Base-by-base conservation (phyloP, 352 stramenopile genomes). In the Globisporangium middletonii region DNA sequence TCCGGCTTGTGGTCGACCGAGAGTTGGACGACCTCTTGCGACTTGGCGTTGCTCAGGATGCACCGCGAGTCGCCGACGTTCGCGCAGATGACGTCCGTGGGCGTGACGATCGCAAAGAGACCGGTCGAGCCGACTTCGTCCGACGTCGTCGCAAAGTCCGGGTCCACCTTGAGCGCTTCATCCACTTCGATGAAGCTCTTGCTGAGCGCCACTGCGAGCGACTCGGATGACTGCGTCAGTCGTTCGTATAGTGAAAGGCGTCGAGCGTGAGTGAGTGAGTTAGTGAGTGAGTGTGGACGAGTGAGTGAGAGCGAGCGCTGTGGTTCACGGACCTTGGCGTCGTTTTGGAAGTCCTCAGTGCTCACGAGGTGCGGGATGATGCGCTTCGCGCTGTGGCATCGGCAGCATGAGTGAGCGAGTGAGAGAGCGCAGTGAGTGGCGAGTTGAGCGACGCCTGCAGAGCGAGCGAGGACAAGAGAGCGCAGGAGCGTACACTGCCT, bases 1-100 rank as follows among this genome's bases (percentile, higher is more conserved):
- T 93, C 85, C 1, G 85, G 85, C 53, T 95, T 95, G 68, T 95
- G 85, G 65, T 95, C 85, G 23, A 93, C 71, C 7, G 85, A 95
- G 54, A 95, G 65, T 57, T 93, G 81, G 30, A 91, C 53, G 54
- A 91, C 82, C 35, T 87, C 80, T 16, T 83, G 71, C 19, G 65
- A 71, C 53, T 88, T 86, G 49, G 67, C 42, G 60, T 90, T 88
- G 73, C 83, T 92, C 64, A 95, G 61, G 35, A 95, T 80, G 72
- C 82, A 90, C 35, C 86, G 82, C 28, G 86, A 95, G 70, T 95
- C 86, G 47, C 86, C 80, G 53, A 94, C 82, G 65, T 95, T 95
- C 41, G 71, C 86, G 42, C 77, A 88, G 42, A 94, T 73, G 47
- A 95, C 77, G 71, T 95, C 74, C 13, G 73, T 89, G 41, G 83